Evolutionary conservation across 2,329 filamentous ascomycete species (phyloP).

Genomic region (Verticillium dahliae): DNA sequence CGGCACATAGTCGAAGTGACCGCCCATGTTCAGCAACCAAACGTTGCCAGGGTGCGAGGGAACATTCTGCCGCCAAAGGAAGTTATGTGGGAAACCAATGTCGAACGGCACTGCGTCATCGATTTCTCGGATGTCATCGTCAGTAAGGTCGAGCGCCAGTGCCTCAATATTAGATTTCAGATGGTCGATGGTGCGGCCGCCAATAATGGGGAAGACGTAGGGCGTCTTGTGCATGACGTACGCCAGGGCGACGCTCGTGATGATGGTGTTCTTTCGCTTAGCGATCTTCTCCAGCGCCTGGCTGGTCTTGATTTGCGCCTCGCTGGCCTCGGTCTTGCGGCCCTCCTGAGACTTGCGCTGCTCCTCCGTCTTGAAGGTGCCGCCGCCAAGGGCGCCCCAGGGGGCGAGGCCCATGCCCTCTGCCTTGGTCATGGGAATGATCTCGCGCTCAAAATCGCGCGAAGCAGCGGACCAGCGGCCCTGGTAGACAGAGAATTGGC

Average conservation of each 20-base stretch:
- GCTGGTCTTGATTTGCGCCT: constrained; percentile 46
- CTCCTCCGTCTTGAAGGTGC: constrained; percentile 24
- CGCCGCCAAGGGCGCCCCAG: constrained; percentile 44
- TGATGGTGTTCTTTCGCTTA: constrained; percentile 30
- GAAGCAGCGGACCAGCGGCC: constrained; percentile 54
- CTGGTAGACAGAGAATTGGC: constrained; percentile 64
- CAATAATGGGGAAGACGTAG: constrained; percentile 68
- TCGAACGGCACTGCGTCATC: constrained; percentile 58
- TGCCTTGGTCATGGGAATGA: constrained; percentile 56
- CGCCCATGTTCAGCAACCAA: constrained; percentile 38
- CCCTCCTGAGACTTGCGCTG: constrained; percentile 25
- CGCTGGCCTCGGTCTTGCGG: constrained; percentile 31
- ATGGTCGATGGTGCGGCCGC: constrained; percentile 63
- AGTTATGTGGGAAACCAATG: constrained; percentile 58
- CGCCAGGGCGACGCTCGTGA: constrained; percentile 54
- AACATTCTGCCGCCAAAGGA: constrained; percentile 40
- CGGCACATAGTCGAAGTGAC: constrained; percentile 43
- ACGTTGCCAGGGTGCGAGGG: constrained; percentile 32
- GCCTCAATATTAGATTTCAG: constrained; percentile 65
- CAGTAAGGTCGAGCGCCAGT: constrained; percentile 50
- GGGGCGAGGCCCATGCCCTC: constrained; percentile 57
- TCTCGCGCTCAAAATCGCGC: constrained; percentile 66
- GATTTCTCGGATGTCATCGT: constrained; percentile 59
- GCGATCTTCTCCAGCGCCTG: constrained; percentile 43
- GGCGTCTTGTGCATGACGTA: constrained; percentile 68